Percentiles rank a stretch among this genome's conserved stretches.
These are phyloP conservation scores for Rhinocladiella similis DNA, from an alignment of 2,329 filamentous ascomycete species.

Conservation along the genomic window DNA sequence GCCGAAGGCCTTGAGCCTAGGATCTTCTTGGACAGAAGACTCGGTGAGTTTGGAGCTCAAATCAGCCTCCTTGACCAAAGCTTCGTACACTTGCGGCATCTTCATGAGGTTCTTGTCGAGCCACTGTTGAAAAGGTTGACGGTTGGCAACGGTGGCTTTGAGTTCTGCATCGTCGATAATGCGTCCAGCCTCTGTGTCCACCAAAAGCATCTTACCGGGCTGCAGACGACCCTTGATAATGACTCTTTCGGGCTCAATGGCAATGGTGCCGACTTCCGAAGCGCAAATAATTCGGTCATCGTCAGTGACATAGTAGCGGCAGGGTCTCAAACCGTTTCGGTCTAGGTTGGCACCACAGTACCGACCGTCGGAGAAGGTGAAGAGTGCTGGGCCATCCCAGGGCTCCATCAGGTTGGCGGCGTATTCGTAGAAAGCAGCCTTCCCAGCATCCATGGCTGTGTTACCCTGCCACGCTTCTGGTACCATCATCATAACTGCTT, in stretches of 20 bases:
- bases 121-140: conserved; percentile 87
- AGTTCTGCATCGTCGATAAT: conserved; percentile 94
- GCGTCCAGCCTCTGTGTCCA: conserved; percentile 85
- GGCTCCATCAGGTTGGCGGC: conserved; percentile 98
- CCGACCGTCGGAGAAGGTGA: conserved; percentile 93
- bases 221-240: conserved; percentile 92
- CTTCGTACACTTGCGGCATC: conserved; percentile 71
- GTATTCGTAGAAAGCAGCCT: conserved; percentile 98
- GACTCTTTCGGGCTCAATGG: conserved; percentile 84
- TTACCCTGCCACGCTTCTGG: conserved; percentile 98
- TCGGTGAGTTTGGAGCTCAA: conserved; percentile 68
- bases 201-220: conserved; percentile 92
- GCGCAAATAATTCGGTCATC: conserved; percentile 97
- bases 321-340: conserved; percentile 90
- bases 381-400: conserved; percentile 94
- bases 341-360: conserved; percentile 97
- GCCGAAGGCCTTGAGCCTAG: conserved; percentile 80
- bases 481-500: conserved; percentile 98
- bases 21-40: conserved; percentile 76
- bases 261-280: conserved; percentile 92
- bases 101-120: conserved; percentile 82
- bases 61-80: conserved; percentile 57
- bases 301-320: conserved; percentile 94
- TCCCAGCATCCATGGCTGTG: conserved; percentile 84
- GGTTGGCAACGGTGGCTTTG: conserved; percentile 82